Base-by-base conservation (phyloP, 768 basidiomycete genomes). In the Trametes meyenii region DNA sequence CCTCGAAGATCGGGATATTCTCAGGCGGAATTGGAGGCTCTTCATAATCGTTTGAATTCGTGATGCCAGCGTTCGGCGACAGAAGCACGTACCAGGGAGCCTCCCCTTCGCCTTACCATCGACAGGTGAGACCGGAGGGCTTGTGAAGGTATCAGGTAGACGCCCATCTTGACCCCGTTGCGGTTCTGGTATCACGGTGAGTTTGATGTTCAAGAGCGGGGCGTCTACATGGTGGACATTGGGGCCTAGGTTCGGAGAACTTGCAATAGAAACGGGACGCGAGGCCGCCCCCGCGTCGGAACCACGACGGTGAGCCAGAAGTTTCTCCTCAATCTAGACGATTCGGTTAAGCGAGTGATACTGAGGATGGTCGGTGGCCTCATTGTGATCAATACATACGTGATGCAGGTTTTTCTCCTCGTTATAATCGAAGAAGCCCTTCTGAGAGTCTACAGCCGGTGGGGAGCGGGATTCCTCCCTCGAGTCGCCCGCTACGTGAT, bases 401-500 rank as follows among this genome's bases (percentile, higher is more conserved):
- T 90, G 88, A 67, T 86, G 86, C 33, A 89, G 79, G 38, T 76
- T 86, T 69, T 88, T 89, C 75, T 93, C 92, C 66, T 94, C 90
- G 21, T 78, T 78, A 72, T 94, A 94, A 10, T 87, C 87, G 71
- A 89, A 94, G 73, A 86, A 93, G 0, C 86, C 89, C 68, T 92
- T 89, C 64, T 83, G 81, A 3, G 84, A 73, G 66, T 88, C 80
- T 10, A 79, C 76, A 43, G 84, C 66, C 1, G 74, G 75, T 5
- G 73, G 66, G 8, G 70, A 64, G 36, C 57, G 61, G 11, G 59
- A 60, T 43, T 55, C 60, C 14, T 57, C 58, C 29, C 62, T 58
- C 14, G 60, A 61, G 44, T 60, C 58, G 16, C 53, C 38, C 51
- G 54, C 23, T 51, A 44, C 46, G 23, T 48, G 46, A 13, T 26